A percentile compares a stretch with the other conserved stretches of the same genome.
phyloP scores from a whole-genome alignment of 75 land plant species.

The Adiantum capillusveneris region DNA sequence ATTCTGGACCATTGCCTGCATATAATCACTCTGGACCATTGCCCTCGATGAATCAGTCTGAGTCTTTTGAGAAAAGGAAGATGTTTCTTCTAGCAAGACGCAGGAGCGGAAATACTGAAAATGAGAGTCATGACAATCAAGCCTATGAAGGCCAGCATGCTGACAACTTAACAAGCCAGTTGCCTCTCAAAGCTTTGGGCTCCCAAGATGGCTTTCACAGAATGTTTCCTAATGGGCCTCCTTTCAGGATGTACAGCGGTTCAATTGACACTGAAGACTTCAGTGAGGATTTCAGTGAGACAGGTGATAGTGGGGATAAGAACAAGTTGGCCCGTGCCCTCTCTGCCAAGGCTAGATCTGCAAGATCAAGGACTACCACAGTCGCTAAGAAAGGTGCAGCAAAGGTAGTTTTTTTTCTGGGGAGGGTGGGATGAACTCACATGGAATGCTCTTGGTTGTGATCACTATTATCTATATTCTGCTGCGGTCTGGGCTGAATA shows the following conservation, averaged over 20 bases:
- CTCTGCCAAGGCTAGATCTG: constrained; percentile 25
- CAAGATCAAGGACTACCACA: constrained; percentile 25
- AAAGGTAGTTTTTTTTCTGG: constrained; percentile 25
- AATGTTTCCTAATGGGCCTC: not conserved
- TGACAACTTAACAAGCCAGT: no score
- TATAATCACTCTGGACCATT: constrained; percentile 1
- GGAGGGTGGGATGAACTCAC: not conserved
- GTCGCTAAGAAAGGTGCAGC: constrained; percentile 37
- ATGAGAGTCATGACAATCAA: not conserved
- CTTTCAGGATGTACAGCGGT: not conserved
- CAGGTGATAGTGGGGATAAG: constrained; percentile 15
- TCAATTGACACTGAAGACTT: not conserved
- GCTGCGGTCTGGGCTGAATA: no score
- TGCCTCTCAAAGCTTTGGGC: constrained; percentile 3
- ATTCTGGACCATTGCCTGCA: not conserved
- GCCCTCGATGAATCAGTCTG: not conserved
- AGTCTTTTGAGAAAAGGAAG: not conserved
- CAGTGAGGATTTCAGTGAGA: constrained; percentile 1
- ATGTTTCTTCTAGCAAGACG: no score
- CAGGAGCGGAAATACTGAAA: not conserved
- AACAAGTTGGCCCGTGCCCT: constrained; percentile 14
- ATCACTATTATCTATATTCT: no score
- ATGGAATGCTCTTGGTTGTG: constrained; percentile 1
- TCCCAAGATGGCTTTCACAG: not conserved
- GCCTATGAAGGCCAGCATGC: not conserved